Evolutionary conservation across 2,329 filamentous ascomycete genomes (phyloP), one percentile per base, ranked within the genome.

Genomic region (Verticillium tricorpus): DNA sequence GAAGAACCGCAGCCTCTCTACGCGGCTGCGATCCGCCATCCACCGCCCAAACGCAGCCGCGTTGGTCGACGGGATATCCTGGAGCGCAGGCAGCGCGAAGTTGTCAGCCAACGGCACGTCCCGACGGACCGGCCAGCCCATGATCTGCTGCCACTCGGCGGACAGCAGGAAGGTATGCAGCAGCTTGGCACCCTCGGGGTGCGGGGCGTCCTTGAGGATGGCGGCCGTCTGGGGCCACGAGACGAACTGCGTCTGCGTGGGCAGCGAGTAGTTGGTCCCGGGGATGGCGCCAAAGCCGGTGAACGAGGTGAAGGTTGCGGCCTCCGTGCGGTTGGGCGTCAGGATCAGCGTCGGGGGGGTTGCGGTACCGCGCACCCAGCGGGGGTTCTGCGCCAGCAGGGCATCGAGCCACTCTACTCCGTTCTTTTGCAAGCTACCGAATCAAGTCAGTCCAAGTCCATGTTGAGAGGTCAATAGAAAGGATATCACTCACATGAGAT

Each of bases 341-440:
- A 79, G 57, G 11, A 82, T 63, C n/a, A 52, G 9, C 1, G 73
- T 73, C 1, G 52, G 61, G 0, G 82, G 80, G 0, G 80, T 82
- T 2, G 69, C 72, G 0, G 77, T 79, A 9, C 82, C 82, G 28
- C 82, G 81, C 17, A 85, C 81, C 82, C 83, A 85, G 40, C 70
- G 72, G 0, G 81, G 79, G 65, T 84, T 80, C 64, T 84, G 80
- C 14, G 73, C 65, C 1, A 82, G 66, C 0, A 85, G 74, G 3
- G 65, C 65, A 15, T 84, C 77, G 62, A 85, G 77, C 80, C 81
- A 85, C 1, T 69, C 65, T 4, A 65, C 65, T 14, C 82, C 82
- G 35, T 80, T 73, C 39, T 79, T 66, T 58, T 75, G 63, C 62
- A 78, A 67, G 17, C 74, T 78, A 54, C 31, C 6, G 3, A 11